A percentile compares a stretch with the other conserved stretches of the same genome.
Conservation (phyloP, 257 asterid species). For the Gynochthodes officinalis region DNA sequence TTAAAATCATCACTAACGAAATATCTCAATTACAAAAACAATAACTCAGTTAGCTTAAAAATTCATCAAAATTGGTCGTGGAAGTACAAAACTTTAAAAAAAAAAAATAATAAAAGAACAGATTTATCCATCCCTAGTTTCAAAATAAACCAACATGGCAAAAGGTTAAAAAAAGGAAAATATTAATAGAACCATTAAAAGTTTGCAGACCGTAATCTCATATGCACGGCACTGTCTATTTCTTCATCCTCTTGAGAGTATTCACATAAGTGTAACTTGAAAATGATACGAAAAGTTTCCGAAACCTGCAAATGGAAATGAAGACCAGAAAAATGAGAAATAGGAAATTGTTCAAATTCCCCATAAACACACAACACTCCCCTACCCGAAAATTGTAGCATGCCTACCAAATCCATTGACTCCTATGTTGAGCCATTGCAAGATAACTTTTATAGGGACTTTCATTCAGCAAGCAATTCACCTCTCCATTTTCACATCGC, state of each 20-base stretch:
- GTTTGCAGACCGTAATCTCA: no score
- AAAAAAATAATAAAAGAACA: no score
- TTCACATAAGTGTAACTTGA: slow-evolving; percentile 80
- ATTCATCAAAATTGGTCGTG: no score
- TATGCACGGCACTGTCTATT: neutral
- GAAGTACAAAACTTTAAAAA: no score
- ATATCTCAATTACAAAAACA: no score
- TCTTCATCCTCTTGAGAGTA: slow-evolving; percentile 52
- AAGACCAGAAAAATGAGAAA: neutral
- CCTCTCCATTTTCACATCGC: slow-evolving; percentile 24
- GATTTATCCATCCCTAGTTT: no score
- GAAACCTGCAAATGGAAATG: slow-evolving; percentile 57
- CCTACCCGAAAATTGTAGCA: neutral
- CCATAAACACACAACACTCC: neutral
- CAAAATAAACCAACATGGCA: no score
- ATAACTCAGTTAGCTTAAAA: no score
- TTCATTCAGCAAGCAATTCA: slow-evolving; percentile 62
- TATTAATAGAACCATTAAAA: no score
- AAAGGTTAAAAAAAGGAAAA: no score
- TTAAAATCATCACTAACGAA: no score
- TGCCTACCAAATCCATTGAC: slow-evolving; percentile 88
- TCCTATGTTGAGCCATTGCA: slow-evolving; percentile 87
- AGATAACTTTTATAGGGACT: slow-evolving; percentile 57
- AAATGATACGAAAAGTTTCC: slow-evolving; percentile 79
- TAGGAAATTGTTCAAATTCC: neutral